Conservation (phyloP, 805 yeast genomes). For the Metschnikowia similis region DNA sequence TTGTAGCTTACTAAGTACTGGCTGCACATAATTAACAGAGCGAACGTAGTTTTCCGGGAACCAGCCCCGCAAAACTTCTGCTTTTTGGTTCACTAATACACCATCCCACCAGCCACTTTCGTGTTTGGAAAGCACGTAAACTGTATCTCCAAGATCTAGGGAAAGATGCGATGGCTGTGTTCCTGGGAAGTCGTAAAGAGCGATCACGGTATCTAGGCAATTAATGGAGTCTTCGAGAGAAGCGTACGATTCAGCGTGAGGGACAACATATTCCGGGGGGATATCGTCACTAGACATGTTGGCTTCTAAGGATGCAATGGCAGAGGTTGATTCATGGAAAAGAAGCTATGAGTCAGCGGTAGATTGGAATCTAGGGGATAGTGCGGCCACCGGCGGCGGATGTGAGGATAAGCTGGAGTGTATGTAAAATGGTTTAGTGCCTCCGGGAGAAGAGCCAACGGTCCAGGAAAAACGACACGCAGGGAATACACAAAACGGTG, state of each 20-base stretch:
- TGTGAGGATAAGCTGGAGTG: neutral
- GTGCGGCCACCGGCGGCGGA: neutral
- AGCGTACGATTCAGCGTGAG: conserved; percentile 20
- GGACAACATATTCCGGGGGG: conserved; percentile 38
- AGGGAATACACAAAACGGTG: neutral
- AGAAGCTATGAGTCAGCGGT: neutral
- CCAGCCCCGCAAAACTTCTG: conserved; percentile 68
- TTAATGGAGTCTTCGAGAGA: conserved; percentile 16
- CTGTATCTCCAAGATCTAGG: conserved; percentile 59
- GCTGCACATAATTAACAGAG: conserved; percentile 41
- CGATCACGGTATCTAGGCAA: conserved; percentile 56
- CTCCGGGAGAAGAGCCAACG: neutral
- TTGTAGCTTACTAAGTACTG: conserved; percentile 34
- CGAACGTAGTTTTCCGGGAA: conserved; percentile 67
- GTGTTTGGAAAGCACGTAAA: conserved; percentile 63
- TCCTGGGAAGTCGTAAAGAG: conserved; percentile 51
- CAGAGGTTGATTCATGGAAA: neutral
- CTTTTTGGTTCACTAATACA: conserved; percentile 32
- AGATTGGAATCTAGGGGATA: neutral
- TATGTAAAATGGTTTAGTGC: neutral
- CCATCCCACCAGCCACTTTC: conserved; percentile 91
- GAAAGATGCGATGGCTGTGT: conserved; percentile 50
- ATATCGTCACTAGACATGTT: conserved; percentile 27
- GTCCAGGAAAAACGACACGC: neutral
- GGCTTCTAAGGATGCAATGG: neutral